Conservation (phyloP, 169 alveolate genomes). For the Fabrea salina region DNA sequence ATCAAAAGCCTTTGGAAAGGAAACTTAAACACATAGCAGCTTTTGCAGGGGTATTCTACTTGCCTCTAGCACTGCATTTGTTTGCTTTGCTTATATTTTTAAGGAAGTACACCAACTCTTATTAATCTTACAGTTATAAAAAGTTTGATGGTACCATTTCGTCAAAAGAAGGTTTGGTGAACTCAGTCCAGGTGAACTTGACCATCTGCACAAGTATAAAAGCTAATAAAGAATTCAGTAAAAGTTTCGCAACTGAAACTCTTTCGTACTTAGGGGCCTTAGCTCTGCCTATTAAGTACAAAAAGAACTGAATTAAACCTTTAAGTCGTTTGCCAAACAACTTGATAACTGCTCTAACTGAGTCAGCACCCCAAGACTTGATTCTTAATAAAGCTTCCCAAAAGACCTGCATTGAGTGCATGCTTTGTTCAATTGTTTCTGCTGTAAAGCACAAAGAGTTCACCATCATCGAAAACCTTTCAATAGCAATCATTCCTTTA, state of each 20-base stretch:
- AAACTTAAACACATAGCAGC: neutral
- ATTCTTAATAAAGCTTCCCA: constrained; percentile 24
- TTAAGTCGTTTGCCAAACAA: neutral
- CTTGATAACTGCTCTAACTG: neutral
- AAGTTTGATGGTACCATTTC: too few species aligned
- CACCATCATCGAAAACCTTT: constrained; percentile 16
- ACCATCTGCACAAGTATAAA: neutral
- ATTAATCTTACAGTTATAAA: neutral
- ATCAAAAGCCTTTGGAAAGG: neutral
- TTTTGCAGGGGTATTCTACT: neutral
- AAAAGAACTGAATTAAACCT: neutral
- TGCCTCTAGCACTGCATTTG: neutral
- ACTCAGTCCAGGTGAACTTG: neutral
- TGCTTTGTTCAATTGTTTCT: constrained; percentile 21
- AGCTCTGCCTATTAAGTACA: neutral
- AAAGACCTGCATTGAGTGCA: constrained; percentile 19
- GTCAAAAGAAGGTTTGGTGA: constrained; percentile 21
- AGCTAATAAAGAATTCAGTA: neutral
- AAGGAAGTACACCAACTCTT: constrained; percentile 13
- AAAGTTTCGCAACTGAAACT: neutral
- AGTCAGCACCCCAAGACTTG: constrained; percentile 14
- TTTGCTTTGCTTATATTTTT: neutral
- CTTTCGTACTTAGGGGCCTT: constrained; percentile 1
- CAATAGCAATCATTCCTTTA: constrained; percentile 4
- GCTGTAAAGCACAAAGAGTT: constrained; percentile 28